Percentiles rank a stretch among this genome's conserved stretches.
These are phyloP conservation scores for Neonectria coccinea DNA, from an alignment of 2,329 filamentous ascomycete species.

Conservation along the genomic window DNA sequence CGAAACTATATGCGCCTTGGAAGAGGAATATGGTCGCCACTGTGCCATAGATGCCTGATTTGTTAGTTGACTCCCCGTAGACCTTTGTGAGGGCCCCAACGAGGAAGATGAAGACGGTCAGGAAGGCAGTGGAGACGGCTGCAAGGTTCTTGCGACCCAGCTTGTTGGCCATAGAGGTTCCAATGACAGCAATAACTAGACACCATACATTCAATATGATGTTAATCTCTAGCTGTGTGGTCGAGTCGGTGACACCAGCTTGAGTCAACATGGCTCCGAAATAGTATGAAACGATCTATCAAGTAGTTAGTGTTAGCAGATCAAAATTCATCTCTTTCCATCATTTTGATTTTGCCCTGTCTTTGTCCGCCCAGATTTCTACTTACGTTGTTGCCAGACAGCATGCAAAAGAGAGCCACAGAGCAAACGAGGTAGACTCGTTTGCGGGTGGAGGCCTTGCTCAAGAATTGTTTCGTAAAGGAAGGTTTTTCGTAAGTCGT, in stretches of 20 bases:
- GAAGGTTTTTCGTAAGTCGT: slow-evolving; percentile 60
- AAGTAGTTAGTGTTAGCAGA: background rate
- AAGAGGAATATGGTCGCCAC: slow-evolving; percentile 49
- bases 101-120: slow-evolving; percentile 61
- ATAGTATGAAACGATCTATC: slow-evolving; percentile 30
- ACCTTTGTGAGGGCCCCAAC: slow-evolving; percentile 62
- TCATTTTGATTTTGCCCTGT: too few relatives aligned
- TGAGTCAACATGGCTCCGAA: slow-evolving; percentile 56
- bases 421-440: slow-evolving; percentile 60
- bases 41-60: slow-evolving; percentile 53
- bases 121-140: slow-evolving; percentile 51
- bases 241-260: slow-evolving; percentile 58
- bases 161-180: slow-evolving; percentile 56
- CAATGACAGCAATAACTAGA: slow-evolving; percentile 54
- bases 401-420: slow-evolving; percentile 62
- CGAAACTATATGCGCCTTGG: slow-evolving; percentile 45
- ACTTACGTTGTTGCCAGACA: slow-evolving; percentile 37
- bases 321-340: background rate
- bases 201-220: slow-evolving; percentile 65
- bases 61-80: slow-evolving; percentile 46
- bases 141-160: slow-evolving; percentile 60
- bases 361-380: too few relatives aligned
- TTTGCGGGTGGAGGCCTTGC: slow-evolving; percentile 61
- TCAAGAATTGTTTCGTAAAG: slow-evolving; percentile 53
- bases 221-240: slow-evolving; percentile 59